Conservation (phyloP, 441 rosid genomes). For the Pelargonium cotyledonis region DNA sequence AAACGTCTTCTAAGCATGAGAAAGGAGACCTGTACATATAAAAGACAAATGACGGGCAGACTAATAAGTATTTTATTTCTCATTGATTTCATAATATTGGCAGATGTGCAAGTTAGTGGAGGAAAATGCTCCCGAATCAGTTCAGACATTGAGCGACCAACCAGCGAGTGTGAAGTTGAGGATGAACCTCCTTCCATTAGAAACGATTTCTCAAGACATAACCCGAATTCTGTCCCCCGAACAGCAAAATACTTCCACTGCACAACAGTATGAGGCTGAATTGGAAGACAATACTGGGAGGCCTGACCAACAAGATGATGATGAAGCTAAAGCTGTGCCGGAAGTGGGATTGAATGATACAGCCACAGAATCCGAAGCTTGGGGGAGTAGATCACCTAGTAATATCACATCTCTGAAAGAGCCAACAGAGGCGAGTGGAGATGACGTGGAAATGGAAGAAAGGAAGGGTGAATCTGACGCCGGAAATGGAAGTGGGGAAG, state of each 20-base stretch:
- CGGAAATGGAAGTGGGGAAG: constrained; percentile 13
- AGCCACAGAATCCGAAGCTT: constrained; percentile 4
- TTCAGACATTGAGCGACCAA: constrained; percentile 35
- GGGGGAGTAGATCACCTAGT: neutral
- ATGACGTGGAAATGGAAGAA: constrained; percentile 21
- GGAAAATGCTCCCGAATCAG: constrained; percentile 41
- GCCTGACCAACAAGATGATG: constrained; percentile 17
- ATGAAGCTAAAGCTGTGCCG: constrained; percentile 3
- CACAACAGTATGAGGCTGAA: constrained; percentile 20
- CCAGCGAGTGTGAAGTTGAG: constrained; percentile 40
- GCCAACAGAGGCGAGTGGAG: neutral
- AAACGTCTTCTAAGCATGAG: neutral
- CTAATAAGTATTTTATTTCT: constrained; percentile 3
- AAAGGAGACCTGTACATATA: neutral
- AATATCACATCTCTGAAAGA: constrained; percentile 13
- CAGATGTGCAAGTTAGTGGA: constrained; percentile 67
- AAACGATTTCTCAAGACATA: constrained; percentile 32
- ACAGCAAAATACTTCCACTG: constrained; percentile 18
- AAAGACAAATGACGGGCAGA: neutral
- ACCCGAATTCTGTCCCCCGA: constrained; percentile 37
- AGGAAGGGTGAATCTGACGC: constrained; percentile 16
- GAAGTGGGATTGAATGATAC: constrained; percentile 17
- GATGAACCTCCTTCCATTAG: constrained; percentile 45
- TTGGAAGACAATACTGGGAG: constrained; percentile 15
- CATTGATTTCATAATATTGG: constrained; percentile 15